Evolutionary conservation across 208 protist genomes (phyloP), one percentile per base, ranked within the genome.

Genomic region (Leishmania tropica): DNA sequence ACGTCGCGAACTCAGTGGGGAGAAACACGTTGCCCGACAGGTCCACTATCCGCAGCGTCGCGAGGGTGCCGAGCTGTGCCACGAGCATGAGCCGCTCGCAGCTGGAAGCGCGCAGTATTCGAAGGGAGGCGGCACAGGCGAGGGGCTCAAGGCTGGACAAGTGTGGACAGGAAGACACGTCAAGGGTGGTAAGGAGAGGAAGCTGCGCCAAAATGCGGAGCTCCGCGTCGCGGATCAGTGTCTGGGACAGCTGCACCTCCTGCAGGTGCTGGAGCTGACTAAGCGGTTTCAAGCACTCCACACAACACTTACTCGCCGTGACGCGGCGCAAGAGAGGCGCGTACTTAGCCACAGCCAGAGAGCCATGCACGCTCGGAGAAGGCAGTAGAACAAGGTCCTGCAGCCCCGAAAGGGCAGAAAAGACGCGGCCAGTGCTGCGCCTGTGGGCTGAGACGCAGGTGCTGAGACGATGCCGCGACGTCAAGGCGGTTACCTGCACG

Each of bases 91-190:
- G 77, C 11, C 88, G 75, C 51, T 78, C 68, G 60, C 83, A 90
- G 62, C 74, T 68, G 11, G 64, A 65, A 5, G 84, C 85, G 35
- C 35, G 70, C 11, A 91, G 73, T 71, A 78, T 58, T 15, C 64
- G 67, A 72, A 92, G 76, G 1, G 53, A 37, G 8, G 77, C 79
- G 15, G 80, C 54, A 8, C 28, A n/a, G 11, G 35, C 60, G 3
- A 96, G 84, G 13, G 87, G 78, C 68, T 83, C 73, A 54, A 96
- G 68, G 35, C 74, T 86, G 24, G 83, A 90, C 1, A 94, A n/a
- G 35, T 82, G 79, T 0, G 77, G 60, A 65, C 92, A 96, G 51
- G 56, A 71, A 42, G 87, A 81, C n/a, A 94, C 37, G 35, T 80
- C 62, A 10, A 94, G 79, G 24, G 75, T 80, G 15, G 81, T 75